Percentiles rank a stretch among this genome's conserved stretches.
Conservation (phyloP, 129 eudicot genomes). For the Flaveria robusta region DNA sequence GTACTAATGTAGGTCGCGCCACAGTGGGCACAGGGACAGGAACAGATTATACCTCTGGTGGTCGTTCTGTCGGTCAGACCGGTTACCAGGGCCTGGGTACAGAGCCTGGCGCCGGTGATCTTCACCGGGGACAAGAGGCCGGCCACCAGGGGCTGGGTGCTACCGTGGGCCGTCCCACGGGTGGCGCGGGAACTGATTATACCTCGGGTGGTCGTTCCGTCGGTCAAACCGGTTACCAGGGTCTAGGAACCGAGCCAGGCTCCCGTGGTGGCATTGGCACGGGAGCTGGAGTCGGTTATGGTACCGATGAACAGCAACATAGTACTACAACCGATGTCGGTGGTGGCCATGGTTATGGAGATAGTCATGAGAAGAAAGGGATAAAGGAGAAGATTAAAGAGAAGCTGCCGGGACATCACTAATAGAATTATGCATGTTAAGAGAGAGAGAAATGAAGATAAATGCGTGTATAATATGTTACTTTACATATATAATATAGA, state of each 20-base stretch:
- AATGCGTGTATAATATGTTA: neutral
- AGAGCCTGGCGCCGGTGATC: neutral
- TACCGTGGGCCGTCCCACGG: neutral
- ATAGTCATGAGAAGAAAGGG: constrained; percentile 63
- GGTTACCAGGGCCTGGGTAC: constrained; percentile 24
- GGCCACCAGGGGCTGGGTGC: constrained; percentile 26
- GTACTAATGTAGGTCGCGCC: neutral
- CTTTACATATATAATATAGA: neutral
- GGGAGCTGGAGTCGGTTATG: neutral
- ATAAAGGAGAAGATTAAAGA: constrained; percentile 74
- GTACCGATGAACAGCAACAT: constrained; percentile 15
- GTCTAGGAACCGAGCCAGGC: constrained; percentile 11
- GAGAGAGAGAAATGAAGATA: neutral
- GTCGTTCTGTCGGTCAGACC: constrained; percentile 6
- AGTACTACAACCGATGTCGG: neutral
- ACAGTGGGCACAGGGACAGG: neutral
- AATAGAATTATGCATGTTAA: neutral
- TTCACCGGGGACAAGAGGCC: too few relatives aligned
- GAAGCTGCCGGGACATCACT: constrained; percentile 56
- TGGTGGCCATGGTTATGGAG: constrained; percentile 26
- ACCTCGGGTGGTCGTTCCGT: neutral
- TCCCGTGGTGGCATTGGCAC: too few relatives aligned
- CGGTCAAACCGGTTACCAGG: constrained; percentile 22
- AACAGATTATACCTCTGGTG: neutral
- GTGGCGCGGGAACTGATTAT: neutral